A percentile compares a stretch with the other conserved stretches of the same genome.
Conservation (phyloP, 768 basidiomycete genomes). For the Sarcodon sp. region DNA sequence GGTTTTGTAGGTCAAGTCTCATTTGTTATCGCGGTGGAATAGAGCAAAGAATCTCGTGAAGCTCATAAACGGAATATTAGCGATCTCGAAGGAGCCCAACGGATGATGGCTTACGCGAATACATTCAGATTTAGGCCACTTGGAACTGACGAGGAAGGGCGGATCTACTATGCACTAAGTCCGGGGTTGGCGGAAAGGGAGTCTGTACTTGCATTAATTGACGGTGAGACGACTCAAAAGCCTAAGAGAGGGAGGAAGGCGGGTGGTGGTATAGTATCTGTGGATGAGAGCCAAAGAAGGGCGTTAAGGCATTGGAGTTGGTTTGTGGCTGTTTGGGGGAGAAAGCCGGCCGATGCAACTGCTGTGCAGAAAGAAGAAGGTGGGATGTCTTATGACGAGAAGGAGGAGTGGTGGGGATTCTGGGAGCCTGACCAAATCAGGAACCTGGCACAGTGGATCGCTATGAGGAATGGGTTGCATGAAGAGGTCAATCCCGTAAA, state of each 20-base stretch:
- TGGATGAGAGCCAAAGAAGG: conserved; percentile 32
- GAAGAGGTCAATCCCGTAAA: conserved; percentile 7
- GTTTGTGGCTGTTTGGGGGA: conserved; percentile 71
- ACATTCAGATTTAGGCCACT: conserved; percentile 43
- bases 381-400: conserved; percentile 6
- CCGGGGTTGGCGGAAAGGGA: conserved; percentile 49
- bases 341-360: conserved; percentile 23
- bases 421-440: conserved; percentile 50
- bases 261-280: conserved; percentile 24
- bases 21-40: not conserved
- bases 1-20: not conserved
- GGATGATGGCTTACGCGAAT: conserved; percentile 30
- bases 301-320: conserved; percentile 54
- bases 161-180: conserved; percentile 54
- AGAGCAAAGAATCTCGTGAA: conserved; percentile 32
- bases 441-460: conserved; percentile 55
- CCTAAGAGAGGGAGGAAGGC: conserved; percentile 20
- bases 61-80: conserved; percentile 36
- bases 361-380: conserved; percentile 13
- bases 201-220: conserved; percentile 19
- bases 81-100: conserved; percentile 43
- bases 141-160: conserved; percentile 59
- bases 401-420: conserved; percentile 69
- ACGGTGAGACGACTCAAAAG: conserved; percentile 10
- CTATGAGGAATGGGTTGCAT: conserved; percentile 31